These are phyloP conservation scores for Paramyrothecium roridum DNA, from an alignment of 2,329 filamentous ascomycete species.

Conservation along the genomic window DNA sequence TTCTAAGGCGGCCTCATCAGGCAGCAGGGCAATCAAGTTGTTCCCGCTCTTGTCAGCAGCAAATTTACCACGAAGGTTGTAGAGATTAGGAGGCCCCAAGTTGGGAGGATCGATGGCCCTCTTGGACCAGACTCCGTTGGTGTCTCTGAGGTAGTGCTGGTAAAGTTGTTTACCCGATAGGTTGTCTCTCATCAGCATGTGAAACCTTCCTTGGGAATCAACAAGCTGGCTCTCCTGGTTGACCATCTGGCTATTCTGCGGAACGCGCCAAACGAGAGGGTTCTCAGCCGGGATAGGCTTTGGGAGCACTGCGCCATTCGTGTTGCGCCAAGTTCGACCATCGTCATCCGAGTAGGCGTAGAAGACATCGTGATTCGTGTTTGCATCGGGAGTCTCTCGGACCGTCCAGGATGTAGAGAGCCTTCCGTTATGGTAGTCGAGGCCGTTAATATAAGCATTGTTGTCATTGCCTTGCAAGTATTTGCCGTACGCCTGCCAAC, in stretches of 20 bases:
- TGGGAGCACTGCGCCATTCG: slow-evolving; percentile 2
- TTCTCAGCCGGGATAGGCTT: slow-evolving; percentile 4
- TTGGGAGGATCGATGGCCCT: slow-evolving; percentile 7
- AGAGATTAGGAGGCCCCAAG: slow-evolving; percentile 7
- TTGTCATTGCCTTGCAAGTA: slow-evolving; percentile 12
- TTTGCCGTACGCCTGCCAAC: slow-evolving; percentile 10
- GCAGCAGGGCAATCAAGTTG: slow-evolving; percentile 11
- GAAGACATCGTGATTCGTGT: slow-evolving; percentile 14
- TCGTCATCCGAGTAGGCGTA: slow-evolving; percentile 12
- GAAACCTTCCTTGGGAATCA: slow-evolving; percentile 9
- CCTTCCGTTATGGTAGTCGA: slow-evolving; percentile 6
- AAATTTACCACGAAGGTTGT: slow-evolving; percentile 12
- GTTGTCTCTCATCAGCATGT: slow-evolving; percentile 11
- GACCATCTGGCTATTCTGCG: slow-evolving; percentile 13
- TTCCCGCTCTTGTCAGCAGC: slow-evolving; percentile 9
- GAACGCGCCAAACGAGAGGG: slow-evolving; percentile 8
- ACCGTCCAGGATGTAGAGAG: slow-evolving; percentile 14
- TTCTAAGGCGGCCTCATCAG: slow-evolving; percentile 6
- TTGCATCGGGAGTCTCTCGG: slow-evolving; percentile 13
- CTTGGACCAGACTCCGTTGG: slow-evolving; percentile 9
- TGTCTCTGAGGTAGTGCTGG: slow-evolving; percentile 10
- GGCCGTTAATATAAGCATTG: slow-evolving; percentile 16
- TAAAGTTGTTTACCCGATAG: slow-evolving; percentile 8
- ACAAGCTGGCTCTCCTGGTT: slow-evolving; percentile 16
- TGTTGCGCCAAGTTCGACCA: slow-evolving; percentile 12